Base-by-base conservation (phyloP, 2,329 filamentous ascomycete species). In the Neurospora crassa region DNA sequence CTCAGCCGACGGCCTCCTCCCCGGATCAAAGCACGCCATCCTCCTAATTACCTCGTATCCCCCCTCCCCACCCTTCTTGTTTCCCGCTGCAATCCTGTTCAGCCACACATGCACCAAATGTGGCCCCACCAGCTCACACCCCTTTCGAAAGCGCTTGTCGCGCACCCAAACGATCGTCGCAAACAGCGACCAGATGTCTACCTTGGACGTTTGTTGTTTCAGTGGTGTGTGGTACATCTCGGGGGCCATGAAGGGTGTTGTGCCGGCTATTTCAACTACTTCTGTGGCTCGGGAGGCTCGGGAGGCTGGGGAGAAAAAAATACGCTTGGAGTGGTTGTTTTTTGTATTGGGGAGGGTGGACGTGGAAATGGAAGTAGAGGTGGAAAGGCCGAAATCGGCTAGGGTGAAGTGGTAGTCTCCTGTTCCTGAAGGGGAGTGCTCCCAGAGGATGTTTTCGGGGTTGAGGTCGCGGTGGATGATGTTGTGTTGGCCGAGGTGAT, bases 101-200 rank as follows among this genome's bases (percentile, higher is more conserved):
- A 79, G 72, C 68, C 72, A 75, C 0, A 45, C 10, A 29, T 77
- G 75, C 1, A 77, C 71, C 10, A 76, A 69, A 0, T 69, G 40
- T 0, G 68, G 74, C 20, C 63, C 70, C 20, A 71, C 67, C 3
- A 71, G 18, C 5, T 70, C 68, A 40, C 76, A 77, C 0, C 7
- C 10, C 2, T 37, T 14, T 1, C 76, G 76, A 45, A 79, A 79
- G 0, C 71, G 34, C 0, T 53, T 18, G 34, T 77, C 72, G 34
- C 72, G 68, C 34, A 77, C 74, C 78, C 77, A 78, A 1, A 77
- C 74, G 11, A 77, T 67, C 0, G 79, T 79, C 29, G 77, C 78
- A 47, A 79, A 79, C 1, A 79, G 73, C 0, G 78, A 79, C 78
- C 78, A 79, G 2, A 79, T 77, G 53, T 79, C 79, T 2, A 76